Base-by-base conservation (phyloP, 2,329 filamentous ascomycete species). In the Pestalotiopsis sp. region DNA sequence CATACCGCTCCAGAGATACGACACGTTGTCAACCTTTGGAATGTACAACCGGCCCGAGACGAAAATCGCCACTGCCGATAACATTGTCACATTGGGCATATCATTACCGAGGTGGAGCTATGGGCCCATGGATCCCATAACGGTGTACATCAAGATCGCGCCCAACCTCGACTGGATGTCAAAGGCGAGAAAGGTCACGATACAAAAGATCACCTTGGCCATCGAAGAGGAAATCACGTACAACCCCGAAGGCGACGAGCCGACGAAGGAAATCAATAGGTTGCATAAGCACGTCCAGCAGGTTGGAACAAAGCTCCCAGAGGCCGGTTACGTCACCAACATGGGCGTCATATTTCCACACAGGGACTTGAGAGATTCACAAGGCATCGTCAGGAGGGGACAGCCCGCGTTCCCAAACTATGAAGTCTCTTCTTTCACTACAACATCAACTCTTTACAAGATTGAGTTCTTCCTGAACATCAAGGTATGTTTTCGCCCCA, bases 171-270 rank as follows among this genome's bases (percentile, higher is more conserved):
- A 98, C 79, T 98, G 93, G 93, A 84, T 96, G 80, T 90, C 84
- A 78, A 98, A 98, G 80, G 95, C 95, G 62, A 93, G 91, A 78
- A 93, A 93, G 78, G 95, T 98, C 66, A 95, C 93, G 58, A 97
- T 99, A 76, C 92, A 95, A 77, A 96, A 96, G 77, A 96, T 99
- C 73, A 97, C 94, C 1, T 91, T 98, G 57, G 90, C 90, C 13
- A 97, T 99, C 74, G 96, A 98, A 77, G 96, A 99, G 81, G 95
- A 98, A 78, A 97, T 98, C 69, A 97, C 96, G n/a, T 99, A 93
- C 82, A 98, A 99, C 73, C 96, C 96, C 38, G 95, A 98, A 81
- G 96, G 96, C 63, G 96, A 98, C 77, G 96, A 98, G 78, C 94
- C 95, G 36, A 93, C 93, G 40, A 93, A 93, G 73, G 98, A 97